Conservation (phyloP, 2,329 filamentous ascomycete genomes). For the Chaetomium strumarium region DNA sequence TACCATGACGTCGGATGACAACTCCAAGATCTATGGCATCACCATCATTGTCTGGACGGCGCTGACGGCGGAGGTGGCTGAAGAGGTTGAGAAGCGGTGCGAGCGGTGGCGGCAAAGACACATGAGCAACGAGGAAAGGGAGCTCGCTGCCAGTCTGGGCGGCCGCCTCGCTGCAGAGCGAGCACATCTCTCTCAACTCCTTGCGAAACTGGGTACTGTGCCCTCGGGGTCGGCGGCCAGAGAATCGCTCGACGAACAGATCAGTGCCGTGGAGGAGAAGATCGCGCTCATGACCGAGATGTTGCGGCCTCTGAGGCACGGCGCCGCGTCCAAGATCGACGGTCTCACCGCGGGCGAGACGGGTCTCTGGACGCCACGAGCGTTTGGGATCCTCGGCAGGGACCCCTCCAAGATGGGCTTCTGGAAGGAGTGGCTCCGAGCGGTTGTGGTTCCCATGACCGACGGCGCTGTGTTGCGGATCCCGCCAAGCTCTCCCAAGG, state of each 20-base stretch:
- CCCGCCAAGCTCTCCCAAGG: conserved; percentile 79
- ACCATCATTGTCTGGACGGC: conserved; percentile 91
- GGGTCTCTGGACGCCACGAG: conserved; percentile 89
- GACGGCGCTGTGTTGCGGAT: conserved; percentile 78
- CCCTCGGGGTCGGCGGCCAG: conserved; percentile 75
- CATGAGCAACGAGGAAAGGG: conserved; percentile 86
- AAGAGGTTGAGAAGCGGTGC: conserved; percentile 75
- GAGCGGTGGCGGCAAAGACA: conserved; percentile 79
- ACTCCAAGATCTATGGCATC: conserved; percentile 85
- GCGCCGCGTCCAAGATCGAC: conserved; percentile 94
- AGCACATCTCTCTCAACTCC: conserved; percentile 80
- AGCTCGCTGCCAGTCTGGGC: conserved; percentile 85
- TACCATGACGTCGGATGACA: conserved; percentile 92
- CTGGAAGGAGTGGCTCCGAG: conserved; percentile 98
- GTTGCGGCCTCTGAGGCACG: conserved; percentile 83
- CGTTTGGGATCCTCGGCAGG: conserved; percentile 85
- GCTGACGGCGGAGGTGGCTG: conserved; percentile 72
- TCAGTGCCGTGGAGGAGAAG: conserved; percentile 93
- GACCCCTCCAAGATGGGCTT: conserved; percentile 80
- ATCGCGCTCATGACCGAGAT: conserved; percentile 96
- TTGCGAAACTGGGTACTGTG: conserved; percentile 74
- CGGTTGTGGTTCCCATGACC: conserved; percentile 91
- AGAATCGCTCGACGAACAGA: conserved; percentile 85
- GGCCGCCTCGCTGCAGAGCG: conserved; percentile 81
- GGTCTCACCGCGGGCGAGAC: conserved; percentile 92